These are phyloP conservation scores for Fusarium goolgardi DNA, from an alignment of 2,329 filamentous ascomycete genomes.

Conservation along the genomic window DNA sequence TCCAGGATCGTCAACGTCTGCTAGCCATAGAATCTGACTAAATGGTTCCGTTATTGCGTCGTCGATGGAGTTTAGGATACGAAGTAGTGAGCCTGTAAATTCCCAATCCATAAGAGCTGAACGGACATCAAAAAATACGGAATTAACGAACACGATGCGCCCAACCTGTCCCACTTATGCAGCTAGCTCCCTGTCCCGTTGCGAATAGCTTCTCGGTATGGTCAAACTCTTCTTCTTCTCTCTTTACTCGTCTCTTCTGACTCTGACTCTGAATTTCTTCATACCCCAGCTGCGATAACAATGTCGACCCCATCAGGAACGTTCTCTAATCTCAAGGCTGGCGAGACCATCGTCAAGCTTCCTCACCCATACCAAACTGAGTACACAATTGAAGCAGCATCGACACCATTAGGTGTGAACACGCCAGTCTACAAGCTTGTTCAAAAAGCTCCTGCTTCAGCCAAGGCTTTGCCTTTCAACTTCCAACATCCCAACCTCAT, in stretches of 20 bases:
- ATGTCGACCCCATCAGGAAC: constrained; percentile 36
- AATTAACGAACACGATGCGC: constrained; percentile 18
- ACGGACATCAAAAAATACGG: constrained; percentile 11
- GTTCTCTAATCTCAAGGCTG: constrained; percentile 43
- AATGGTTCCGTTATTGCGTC: constrained; percentile 18
- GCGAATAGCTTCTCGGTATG: constrained; percentile 41
- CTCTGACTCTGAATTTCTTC: neutral
- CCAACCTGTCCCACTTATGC: constrained; percentile 21
- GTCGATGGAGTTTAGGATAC: constrained; percentile 15
- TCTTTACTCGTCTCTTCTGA: constrained; percentile 1
- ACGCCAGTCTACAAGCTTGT: constrained; percentile 53
- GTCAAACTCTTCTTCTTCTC: neutral
- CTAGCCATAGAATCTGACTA: constrained; percentile 8
- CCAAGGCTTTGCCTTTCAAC: constrained; percentile 47
- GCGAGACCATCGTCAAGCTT: constrained; percentile 59
- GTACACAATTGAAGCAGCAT: constrained; percentile 55
- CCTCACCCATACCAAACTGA: constrained; percentile 63
- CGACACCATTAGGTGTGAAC: constrained; percentile 36
- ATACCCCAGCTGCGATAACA: neutral
- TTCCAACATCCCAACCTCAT: constrained; percentile 53
- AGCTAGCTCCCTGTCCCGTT: constrained; percentile 8
- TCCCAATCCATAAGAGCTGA: constrained; percentile 12
- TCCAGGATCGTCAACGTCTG: constrained; percentile 20
- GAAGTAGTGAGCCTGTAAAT: neutral
- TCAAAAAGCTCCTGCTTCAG: constrained; percentile 45